phyloP scores from a whole-genome alignment of 176 grass and related monocot genomes.

The Pontederia paniculata region DNA sequence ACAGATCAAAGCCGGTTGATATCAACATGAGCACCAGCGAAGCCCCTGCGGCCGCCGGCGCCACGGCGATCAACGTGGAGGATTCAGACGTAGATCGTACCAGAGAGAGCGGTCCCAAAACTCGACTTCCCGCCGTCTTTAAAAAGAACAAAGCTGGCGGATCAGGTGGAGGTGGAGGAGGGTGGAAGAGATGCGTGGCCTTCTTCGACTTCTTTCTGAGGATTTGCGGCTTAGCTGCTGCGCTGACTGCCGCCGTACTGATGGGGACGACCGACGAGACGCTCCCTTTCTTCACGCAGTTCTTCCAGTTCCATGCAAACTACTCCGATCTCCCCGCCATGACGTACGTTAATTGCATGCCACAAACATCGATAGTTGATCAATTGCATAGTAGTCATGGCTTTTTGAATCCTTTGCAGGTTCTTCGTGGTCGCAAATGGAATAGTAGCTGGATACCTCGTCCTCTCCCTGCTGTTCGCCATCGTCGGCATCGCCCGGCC shows the following conservation, averaged over 20 bases:
- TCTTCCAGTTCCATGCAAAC: slow-evolving; percentile 69
- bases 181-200: slow-evolving; percentile 35
- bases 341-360: slow-evolving; percentile 18
- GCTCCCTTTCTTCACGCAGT: slow-evolving; percentile 65
- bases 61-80: slow-evolving; percentile 39
- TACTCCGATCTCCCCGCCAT: slow-evolving; percentile 73
- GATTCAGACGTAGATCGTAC: background rate
- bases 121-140: slow-evolving; percentile 25
- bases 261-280: slow-evolving; percentile 56
- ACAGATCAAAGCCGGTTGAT: background rate
- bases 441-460: slow-evolving; percentile 54
- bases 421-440: slow-evolving; percentile 60
- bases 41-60: background rate
- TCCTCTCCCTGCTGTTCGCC: slow-evolving; percentile 73
- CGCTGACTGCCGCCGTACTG: slow-evolving; percentile 58
- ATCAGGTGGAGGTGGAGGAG: background rate
- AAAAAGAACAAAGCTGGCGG: slow-evolving; percentile 19
- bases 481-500: slow-evolving; percentile 30
- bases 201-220: slow-evolving; percentile 60
- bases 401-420: slow-evolving; percentile 21
- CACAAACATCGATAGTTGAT: too few relatives aligned
- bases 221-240: slow-evolving; percentile 38
- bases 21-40: slow-evolving; percentile 45
- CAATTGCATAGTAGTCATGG: too few relatives aligned
- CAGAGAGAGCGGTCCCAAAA: background rate